Evolutionary conservation across 164 flowering plant genomes (phyloP).

Genomic region (Platanus orientalis): DNA sequence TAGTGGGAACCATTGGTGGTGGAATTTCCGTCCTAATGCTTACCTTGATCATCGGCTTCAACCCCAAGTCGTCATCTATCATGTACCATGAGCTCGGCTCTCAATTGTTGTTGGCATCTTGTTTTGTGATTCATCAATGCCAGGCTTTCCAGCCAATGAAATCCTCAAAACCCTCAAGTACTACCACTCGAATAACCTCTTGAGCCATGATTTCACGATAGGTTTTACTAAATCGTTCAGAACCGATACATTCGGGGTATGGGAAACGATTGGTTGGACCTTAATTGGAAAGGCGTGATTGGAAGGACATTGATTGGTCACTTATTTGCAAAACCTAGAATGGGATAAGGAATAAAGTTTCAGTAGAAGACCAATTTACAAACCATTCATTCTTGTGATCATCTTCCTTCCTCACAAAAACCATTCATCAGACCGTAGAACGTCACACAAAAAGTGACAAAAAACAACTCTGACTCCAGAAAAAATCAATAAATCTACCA

Average conservation of each 20-base stretch:
- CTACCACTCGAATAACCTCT: conserved; percentile 75
- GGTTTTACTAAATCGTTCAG: conserved; percentile 45
- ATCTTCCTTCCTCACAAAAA: not conserved
- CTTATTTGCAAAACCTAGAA: too few relatives aligned
- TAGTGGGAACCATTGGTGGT: too few relatives aligned
- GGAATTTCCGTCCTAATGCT: too few relatives aligned
- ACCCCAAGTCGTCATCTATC: too few relatives aligned
- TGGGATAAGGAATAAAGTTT: too few relatives aligned
- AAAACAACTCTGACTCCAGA: not conserved
- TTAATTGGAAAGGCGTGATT: conserved; percentile 60
- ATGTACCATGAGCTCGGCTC: conserved; percentile 98
- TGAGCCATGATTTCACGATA: conserved; percentile 68
- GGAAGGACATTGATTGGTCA: not conserved
- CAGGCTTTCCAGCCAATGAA: conserved; percentile 48
- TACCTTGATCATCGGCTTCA: too few relatives aligned
- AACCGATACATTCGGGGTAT: conserved; percentile 14
- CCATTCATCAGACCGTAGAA: not conserved
- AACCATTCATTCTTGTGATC: not conserved
- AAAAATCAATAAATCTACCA: conserved; percentile 1
- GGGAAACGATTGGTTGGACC: conserved; percentile 73
- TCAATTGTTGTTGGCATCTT: conserved; percentile 37
- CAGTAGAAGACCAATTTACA: not conserved
- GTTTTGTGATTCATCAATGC: conserved; percentile 18
- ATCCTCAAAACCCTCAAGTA: conserved; percentile 49
- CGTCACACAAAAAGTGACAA: too few relatives aligned